Conservation (phyloP, 2,329 filamentous ascomycete species). For the Aureobasidium zeae region DNA sequence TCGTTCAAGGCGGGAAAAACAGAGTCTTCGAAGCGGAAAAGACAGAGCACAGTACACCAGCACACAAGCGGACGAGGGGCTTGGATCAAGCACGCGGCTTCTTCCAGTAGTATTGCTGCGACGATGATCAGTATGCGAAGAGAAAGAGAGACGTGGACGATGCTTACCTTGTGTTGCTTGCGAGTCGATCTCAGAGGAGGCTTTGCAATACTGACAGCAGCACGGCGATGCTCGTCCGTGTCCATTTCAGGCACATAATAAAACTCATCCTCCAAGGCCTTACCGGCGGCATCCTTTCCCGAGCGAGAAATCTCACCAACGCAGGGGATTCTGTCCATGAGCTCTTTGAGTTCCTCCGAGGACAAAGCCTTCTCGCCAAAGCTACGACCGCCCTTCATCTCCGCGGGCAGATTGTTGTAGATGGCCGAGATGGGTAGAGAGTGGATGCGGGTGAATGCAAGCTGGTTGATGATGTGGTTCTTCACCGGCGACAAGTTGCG, state of each 20-base stretch:
- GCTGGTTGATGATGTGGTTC: constrained; percentile 90
- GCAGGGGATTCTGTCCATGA: constrained; percentile 66
- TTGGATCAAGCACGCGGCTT: constrained; percentile 16
- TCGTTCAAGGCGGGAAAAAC: no score
- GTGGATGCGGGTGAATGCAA: constrained; percentile 86
- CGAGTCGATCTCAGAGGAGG: constrained; percentile 81
- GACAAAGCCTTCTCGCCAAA: constrained; percentile 34
- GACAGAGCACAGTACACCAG: neutral
- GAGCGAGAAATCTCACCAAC: constrained; percentile 82
- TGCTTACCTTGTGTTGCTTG: constrained; percentile 89
- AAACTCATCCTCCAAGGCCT: constrained; percentile 88
- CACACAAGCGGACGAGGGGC: neutral
- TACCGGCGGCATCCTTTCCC: constrained; percentile 93
- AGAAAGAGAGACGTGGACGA: neutral
- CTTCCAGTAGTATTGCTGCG: constrained; percentile 20
- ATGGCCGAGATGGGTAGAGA: constrained; percentile 87
- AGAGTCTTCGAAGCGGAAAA: neutral
- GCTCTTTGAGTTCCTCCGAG: constrained; percentile 54
- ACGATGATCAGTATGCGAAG: neutral
- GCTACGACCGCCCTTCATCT: constrained; percentile 33
- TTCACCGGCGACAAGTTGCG: constrained; percentile 43
- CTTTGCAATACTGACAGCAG: constrained; percentile 78
- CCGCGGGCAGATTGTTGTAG: constrained; percentile 70
- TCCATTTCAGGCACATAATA: constrained; percentile 92
- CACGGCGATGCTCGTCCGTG: constrained; percentile 63